A percentile compares a stretch with the other conserved stretches of the same genome.
phyloP scores from a whole-genome alignment of 2,329 filamentous ascomycete species.

The Corynespora cassiicola region DNA sequence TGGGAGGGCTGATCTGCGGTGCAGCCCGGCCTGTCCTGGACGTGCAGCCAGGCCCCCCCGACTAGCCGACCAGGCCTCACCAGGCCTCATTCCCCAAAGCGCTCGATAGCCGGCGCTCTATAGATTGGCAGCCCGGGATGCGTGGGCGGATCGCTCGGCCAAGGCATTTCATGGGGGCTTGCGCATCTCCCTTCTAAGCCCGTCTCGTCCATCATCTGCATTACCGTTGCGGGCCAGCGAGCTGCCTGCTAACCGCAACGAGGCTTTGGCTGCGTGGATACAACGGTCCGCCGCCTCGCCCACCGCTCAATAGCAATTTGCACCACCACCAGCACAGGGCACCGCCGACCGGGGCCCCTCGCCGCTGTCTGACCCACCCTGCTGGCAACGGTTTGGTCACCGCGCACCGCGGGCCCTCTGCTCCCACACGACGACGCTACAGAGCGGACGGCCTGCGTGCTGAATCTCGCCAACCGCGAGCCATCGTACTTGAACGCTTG shows the following conservation, averaged over 20 bases:
- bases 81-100: slow-evolving; percentile 41
- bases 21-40: slow-evolving; percentile 49
- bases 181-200: slow-evolving; percentile 39
- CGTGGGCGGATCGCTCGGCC: slow-evolving; percentile 44
- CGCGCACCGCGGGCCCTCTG: slow-evolving; percentile 16
- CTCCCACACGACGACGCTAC: slow-evolving; percentile 34
- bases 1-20: slow-evolving; percentile 48
- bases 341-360: slow-evolving; percentile 32
- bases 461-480: slow-evolving; percentile 43
- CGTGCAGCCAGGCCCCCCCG: slow-evolving; percentile 27
- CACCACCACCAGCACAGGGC: slow-evolving; percentile 33
- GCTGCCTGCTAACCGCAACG: slow-evolving; percentile 35
- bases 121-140: slow-evolving; percentile 45
- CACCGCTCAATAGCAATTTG: slow-evolving; percentile 41
- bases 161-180: slow-evolving; percentile 39
- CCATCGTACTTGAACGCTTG: slow-evolving; percentile 45
- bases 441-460: slow-evolving; percentile 36
- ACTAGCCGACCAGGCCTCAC: slow-evolving; percentile 20
- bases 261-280: slow-evolving; percentile 38
- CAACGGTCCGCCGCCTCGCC: slow-evolving; percentile 45
- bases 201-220: slow-evolving; percentile 44
- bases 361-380: slow-evolving; percentile 47
- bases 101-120: slow-evolving; percentile 45
- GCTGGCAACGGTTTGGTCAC: slow-evolving; percentile 44
- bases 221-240: slow-evolving; percentile 47